These are phyloP conservation scores for Pezicula radicicola DNA, from an alignment of 2,329 filamentous ascomycete genomes.

Conservation along the genomic window DNA sequence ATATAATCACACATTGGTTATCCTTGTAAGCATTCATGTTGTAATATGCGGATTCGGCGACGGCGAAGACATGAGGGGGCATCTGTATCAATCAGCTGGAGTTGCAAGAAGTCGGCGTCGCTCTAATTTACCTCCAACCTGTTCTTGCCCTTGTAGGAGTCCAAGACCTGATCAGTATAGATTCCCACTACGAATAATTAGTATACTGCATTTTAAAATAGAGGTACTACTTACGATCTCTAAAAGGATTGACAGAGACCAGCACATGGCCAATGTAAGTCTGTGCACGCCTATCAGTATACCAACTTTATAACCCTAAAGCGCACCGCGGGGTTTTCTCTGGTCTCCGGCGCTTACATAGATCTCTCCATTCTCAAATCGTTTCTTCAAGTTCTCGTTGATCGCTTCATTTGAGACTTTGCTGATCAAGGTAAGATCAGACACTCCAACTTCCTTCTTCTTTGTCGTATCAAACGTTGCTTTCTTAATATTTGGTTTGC, in stretches of 20 bases:
- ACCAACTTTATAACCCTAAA: background rate
- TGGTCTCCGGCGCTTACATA: conserved; percentile 52
- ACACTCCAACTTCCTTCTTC: conserved; percentile 99
- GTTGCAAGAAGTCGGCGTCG: background rate
- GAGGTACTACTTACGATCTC: conserved; percentile 60
- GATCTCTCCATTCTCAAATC: conserved; percentile 95
- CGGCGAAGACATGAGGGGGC: conserved; percentile 94
- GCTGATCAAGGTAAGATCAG: conserved; percentile 93
- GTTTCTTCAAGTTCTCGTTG: conserved; percentile 98
- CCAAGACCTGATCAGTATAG: conserved; percentile 91
- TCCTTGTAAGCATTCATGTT: conserved; percentile 99
- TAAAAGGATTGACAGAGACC: conserved; percentile 98
- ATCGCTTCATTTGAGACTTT: conserved; percentile 99
- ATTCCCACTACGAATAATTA: conserved; percentile 69
- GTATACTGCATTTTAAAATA: conserved; percentile 10
- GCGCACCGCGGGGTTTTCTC: conserved; percentile 12
- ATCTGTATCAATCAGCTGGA: conserved; percentile 38
- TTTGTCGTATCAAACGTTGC: conserved; percentile 93
- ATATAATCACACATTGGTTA: conserved; percentile 99
- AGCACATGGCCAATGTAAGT: conserved; percentile 99
- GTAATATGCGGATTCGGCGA: conserved; percentile 95
- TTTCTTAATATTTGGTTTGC: conserved; percentile 75
- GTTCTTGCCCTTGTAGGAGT: conserved; percentile 96
- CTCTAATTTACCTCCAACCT: conserved; percentile 66
- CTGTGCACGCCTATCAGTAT: conserved; percentile 31